phyloP scores from a whole-genome alignment of 768 basidiomycete species.

The Kwoniella bestiolae region DNA sequence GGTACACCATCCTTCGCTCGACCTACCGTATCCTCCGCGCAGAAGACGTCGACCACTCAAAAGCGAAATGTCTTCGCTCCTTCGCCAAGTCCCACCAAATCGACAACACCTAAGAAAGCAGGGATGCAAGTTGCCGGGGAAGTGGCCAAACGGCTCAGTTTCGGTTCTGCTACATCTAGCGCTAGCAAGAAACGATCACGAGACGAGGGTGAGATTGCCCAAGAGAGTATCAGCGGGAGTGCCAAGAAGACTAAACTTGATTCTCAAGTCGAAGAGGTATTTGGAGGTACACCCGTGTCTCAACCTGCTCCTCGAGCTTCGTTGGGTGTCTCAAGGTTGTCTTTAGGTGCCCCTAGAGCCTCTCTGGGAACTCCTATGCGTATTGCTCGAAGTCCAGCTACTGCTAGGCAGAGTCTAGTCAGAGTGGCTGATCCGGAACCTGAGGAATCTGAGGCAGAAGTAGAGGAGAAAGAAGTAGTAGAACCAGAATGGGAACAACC shows the following conservation, averaged over 20 bases:
- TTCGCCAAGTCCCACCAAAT: constrained; percentile 47
- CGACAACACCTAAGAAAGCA: constrained; percentile 38
- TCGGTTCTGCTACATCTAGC: constrained; percentile 38
- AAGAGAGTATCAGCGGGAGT: constrained; percentile 10
- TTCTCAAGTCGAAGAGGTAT: constrained; percentile 19
- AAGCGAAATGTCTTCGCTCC: constrained; percentile 55
- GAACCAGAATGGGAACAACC: constrained; percentile 35
- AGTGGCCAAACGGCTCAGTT: constrained; percentile 53
- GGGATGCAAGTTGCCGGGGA: constrained; percentile 52
- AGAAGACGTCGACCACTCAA: constrained; percentile 30
- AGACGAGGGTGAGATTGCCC: constrained; percentile 12
- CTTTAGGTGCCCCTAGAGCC: not conserved
- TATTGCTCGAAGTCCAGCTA: constrained; percentile 14
- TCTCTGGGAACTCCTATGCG: constrained; percentile 26
- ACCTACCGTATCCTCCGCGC: constrained; percentile 46
- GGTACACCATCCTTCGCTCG: constrained; percentile 51
- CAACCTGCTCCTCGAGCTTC: constrained; percentile 1
- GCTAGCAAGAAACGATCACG: constrained; percentile 30
- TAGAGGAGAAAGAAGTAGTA: constrained; percentile 9
- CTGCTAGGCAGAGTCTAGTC: constrained; percentile 1
- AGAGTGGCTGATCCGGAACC: constrained; percentile 18
- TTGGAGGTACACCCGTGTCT: constrained; percentile 20
- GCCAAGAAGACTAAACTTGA: constrained; percentile 11
- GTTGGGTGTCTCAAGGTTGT: constrained; percentile 1
- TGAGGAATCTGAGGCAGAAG: constrained; percentile 19